A percentile compares a stretch with the other conserved stretches of the same genome.
Conservation (phyloP, 2,329 filamentous ascomycete species). For the Akanthomyces lecanii region DNA sequence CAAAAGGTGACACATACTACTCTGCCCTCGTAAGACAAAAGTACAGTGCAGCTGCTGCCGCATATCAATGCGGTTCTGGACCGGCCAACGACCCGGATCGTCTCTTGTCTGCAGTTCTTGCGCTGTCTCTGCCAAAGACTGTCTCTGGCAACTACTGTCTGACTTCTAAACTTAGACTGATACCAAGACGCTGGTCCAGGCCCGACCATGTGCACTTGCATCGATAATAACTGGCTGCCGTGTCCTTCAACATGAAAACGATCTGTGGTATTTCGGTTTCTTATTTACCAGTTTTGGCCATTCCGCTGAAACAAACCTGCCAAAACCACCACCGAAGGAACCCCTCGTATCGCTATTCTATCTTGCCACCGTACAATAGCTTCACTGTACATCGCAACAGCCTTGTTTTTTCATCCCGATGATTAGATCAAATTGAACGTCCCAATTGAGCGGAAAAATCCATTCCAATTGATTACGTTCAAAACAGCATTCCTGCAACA, state of each 20-base stretch:
- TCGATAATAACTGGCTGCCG: neutral
- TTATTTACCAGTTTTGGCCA: too few relatives aligned
- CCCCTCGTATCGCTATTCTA: too few relatives aligned
- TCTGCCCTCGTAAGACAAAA: neutral
- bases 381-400: too few relatives aligned
- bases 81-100: neutral
- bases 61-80: neutral
- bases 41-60: neutral
- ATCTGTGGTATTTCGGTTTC: too few relatives aligned
- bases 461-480: too few relatives aligned
- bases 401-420: too few relatives aligned
- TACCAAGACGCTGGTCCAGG: neutral
- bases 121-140: neutral
- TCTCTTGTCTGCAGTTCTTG: neutral
- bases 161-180: neutral
- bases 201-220: neutral
- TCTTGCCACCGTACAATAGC: too few relatives aligned
- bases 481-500: neutral
- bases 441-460: too few relatives aligned
- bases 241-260: neutral
- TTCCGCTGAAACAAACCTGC: too few relatives aligned
- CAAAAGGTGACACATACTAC: neutral
- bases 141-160: neutral
- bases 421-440: too few relatives aligned
- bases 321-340: too few relatives aligned